Evolutionary conservation across 1,139 yeast species (phyloP).

Genomic region (Schizosaccharomyces versatilis): DNA sequence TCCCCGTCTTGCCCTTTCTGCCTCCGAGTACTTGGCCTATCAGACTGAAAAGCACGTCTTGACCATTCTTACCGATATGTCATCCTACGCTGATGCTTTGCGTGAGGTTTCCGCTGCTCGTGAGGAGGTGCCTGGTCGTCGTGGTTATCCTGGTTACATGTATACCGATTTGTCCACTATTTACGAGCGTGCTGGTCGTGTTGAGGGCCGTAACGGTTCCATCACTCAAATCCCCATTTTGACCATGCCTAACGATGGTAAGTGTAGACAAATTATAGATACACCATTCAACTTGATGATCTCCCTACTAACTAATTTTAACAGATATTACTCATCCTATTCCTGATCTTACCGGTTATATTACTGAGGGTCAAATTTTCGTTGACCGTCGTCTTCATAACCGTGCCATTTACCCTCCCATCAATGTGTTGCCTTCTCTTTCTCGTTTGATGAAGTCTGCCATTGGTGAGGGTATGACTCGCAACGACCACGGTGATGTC

Average conservation of each 20-base stretch:
- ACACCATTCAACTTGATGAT: no score
- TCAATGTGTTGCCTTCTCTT: conserved; percentile 87
- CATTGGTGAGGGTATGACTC: conserved; percentile 98
- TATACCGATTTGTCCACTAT: conserved; percentile 96
- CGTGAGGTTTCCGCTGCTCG: conserved; percentile 99
- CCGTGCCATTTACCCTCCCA: conserved; percentile 96
- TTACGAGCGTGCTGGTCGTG: conserved; percentile 99
- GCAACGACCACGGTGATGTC: conserved; percentile 98
- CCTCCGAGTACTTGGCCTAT: conserved; percentile 94
- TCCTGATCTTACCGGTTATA: conserved; percentile 98
- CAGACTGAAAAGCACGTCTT: conserved; percentile 98
- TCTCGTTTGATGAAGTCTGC: conserved; percentile 98
- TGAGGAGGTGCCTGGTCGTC: conserved; percentile 99
- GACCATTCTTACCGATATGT: conserved; percentile 95
- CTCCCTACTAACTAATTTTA: not conserved
- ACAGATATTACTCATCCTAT: conserved; percentile 91
- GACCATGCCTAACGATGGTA: conserved; percentile 87
- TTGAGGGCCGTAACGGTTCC: conserved; percentile 97
- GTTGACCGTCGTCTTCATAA: conserved; percentile 89
- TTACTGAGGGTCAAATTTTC: conserved; percentile 95
- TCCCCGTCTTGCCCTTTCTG: conserved; percentile 96
- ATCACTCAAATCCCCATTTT: conserved; percentile 95
- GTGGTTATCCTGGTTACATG: conserved; percentile 99
- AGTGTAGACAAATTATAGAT: no score
- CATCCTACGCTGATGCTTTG: conserved; percentile 95